Evolutionary conservation across 768 basidiomycete genomes (phyloP).

Genomic region (Termitomyces sp.): DNA sequence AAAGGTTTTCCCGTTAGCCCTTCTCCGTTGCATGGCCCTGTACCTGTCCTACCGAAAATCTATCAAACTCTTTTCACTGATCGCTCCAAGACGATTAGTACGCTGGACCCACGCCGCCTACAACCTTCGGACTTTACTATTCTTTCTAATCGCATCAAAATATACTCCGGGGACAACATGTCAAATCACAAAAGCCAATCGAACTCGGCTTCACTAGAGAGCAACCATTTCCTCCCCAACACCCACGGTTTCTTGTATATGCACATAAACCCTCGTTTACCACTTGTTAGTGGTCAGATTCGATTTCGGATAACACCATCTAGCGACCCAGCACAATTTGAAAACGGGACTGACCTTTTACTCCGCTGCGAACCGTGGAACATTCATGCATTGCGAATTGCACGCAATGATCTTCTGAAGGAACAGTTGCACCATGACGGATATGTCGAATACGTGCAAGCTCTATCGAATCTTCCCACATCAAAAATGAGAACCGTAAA

Average conservation of each 20-base stretch:
- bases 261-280: not conserved
- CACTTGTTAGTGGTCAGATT: not conserved
- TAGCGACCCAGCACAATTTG: not conserved
- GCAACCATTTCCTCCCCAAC: not conserved
- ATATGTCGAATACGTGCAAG: not conserved
- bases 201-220: fast-evolving
- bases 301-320: not conserved
- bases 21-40: too few relatives aligned
- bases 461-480: not conserved
- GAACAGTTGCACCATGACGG: not conserved
- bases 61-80: too few relatives aligned
- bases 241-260: not conserved
- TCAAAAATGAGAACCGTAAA: fast-evolving
- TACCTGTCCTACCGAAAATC: too few relatives aligned
- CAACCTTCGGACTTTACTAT: not conserved
- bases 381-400: not conserved
- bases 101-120: not conserved
- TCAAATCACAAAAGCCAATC: not conserved
- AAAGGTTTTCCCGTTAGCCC: too few relatives aligned
- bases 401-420: not conserved
- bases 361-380: not conserved
- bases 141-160: fast-evolving
- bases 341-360: not conserved
- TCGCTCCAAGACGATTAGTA: not conserved
- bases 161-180: not conserved